Evolutionary conservation across 305 asterid genomes (phyloP).

Genomic region (Nicotiana rustica): DNA sequence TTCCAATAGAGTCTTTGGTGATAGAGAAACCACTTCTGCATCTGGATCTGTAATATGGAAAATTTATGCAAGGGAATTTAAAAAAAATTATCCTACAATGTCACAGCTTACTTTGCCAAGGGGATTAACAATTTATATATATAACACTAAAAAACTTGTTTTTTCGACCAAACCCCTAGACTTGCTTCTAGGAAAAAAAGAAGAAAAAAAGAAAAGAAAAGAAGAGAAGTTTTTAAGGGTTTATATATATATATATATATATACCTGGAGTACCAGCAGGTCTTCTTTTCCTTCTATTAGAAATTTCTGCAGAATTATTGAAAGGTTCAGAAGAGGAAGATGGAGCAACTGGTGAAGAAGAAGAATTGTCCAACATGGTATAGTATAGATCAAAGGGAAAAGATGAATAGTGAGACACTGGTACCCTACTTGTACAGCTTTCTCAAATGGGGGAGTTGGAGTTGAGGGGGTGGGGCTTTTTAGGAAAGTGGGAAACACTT

Average conservation of each 20-base stretch:
- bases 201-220: no score
- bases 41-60: conserved; percentile 49
- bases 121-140: no score
- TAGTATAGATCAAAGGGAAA: conserved; percentile 25
- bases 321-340: conserved; percentile 63
- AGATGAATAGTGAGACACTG: conserved; percentile 37
- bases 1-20: conserved; percentile 75
- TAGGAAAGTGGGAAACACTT: conserved; percentile 40
- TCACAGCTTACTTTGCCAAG: no score
- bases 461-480: conserved; percentile 16
- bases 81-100: no score
- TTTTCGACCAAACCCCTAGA: no score
- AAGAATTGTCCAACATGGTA: conserved; percentile 56
- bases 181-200: no score
- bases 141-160: no score
- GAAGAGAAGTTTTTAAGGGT: not conserved
- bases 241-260: not conserved
- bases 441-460: not conserved
- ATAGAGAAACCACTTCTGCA: conserved; percentile 77
- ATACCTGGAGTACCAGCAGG: conserved; percentile 96
- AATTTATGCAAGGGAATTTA: no score
- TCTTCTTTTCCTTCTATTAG: conserved; percentile 64
- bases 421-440: conserved; percentile 34
- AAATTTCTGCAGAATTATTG: conserved; percentile 50
- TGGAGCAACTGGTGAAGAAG: conserved; percentile 43